Conservation (phyloP, 257 asterid genomes). For the Nicotiana obtusifolia region DNA sequence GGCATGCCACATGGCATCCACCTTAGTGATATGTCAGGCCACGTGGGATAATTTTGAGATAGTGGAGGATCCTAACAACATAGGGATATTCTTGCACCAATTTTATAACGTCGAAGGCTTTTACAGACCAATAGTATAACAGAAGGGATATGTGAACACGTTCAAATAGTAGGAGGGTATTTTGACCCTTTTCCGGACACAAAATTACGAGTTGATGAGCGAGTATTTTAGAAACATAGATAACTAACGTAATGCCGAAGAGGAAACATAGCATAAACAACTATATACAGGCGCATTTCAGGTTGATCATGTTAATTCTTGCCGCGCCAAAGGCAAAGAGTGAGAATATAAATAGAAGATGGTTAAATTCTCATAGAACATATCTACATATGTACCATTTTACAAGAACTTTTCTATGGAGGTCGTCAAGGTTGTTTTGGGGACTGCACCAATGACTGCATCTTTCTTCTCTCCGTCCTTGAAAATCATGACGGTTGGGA, state of each 20-base stretch:
- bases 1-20: too few relatives aligned
- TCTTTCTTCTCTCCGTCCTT: conserved; percentile 88
- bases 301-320: conserved; percentile 24
- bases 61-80: too few relatives aligned
- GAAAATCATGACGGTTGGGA: conserved; percentile 86
- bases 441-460: conserved; percentile 86
- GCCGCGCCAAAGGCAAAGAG: conserved; percentile 21
- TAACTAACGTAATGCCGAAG: conserved; percentile 14
- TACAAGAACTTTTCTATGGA: conserved; percentile 77
- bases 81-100: too few relatives aligned
- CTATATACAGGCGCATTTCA: conserved; percentile 55
- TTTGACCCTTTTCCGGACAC: too few relatives aligned
- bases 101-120: too few relatives aligned
- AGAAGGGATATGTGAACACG: too few relatives aligned
- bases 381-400: conserved; percentile 18
- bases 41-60: too few relatives aligned
- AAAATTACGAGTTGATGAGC: too few relatives aligned
- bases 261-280: conserved; percentile 7
- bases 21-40: too few relatives aligned
- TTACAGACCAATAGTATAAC: too few relatives aligned
- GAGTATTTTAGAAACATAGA: background rate
- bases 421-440: conserved; percentile 58
- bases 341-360: background rate
- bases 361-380: conserved; percentile 17
- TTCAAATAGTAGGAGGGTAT: too few relatives aligned